Percentiles rank a stretch among this genome's conserved stretches.
phyloP scores from a whole-genome alignment of 768 basidiomycete genomes.

The Hypholoma sublateritium region DNA sequence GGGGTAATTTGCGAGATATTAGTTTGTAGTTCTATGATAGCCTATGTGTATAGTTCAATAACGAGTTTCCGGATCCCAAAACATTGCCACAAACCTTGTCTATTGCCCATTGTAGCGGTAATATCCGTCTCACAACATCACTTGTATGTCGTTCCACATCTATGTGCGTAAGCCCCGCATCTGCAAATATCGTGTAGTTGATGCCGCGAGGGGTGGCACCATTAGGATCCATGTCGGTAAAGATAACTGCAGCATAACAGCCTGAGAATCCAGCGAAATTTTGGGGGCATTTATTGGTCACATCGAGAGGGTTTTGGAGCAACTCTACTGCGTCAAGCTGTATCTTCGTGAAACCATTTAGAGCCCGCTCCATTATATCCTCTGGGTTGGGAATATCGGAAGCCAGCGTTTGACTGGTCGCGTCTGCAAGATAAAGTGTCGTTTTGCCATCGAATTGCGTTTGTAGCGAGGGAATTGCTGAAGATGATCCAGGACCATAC shows the following conservation, averaged over 20 bases:
- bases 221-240: constrained; percentile 55
- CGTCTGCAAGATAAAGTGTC: neutral
- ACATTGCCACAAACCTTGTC: constrained; percentile 50
- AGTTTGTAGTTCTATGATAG: constrained; percentile 68
- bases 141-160: constrained; percentile 65
- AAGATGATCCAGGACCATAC: constrained; percentile 1
- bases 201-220: constrained; percentile 34
- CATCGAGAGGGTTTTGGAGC: neutral
- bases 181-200: constrained; percentile 71
- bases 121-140: constrained; percentile 62
- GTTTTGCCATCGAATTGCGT: neutral
- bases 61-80: constrained; percentile 8
- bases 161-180: constrained; percentile 60
- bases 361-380: neutral
- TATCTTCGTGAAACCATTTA: neutral
- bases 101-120: constrained; percentile 78
- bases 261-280: constrained; percentile 71
- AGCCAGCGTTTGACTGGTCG: neutral
- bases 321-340: neutral
- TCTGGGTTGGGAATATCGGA: neutral
- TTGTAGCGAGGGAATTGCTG: neutral
- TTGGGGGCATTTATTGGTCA: neutral
- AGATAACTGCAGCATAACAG: constrained; percentile 68
- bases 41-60: constrained; percentile 38
- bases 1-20: constrained; percentile 46